These are phyloP conservation scores for Mycena olivaceomarginata DNA, from an alignment of 768 basidiomycete genomes.

Conservation along the genomic window DNA sequence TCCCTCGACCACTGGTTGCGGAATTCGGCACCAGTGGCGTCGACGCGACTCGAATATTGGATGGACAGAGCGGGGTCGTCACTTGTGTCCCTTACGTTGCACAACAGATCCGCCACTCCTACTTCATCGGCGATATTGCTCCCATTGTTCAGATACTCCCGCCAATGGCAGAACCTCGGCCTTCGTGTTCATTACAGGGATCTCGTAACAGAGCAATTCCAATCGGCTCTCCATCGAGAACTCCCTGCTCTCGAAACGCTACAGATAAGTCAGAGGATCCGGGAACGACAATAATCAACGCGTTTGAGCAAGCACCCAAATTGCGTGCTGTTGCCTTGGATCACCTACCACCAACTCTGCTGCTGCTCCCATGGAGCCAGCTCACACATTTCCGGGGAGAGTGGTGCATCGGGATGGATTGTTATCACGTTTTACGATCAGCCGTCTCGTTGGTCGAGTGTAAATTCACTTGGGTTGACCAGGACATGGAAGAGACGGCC, in stretches of 20 bases:
- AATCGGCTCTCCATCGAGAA: neutral
- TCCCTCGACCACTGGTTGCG: neutral
- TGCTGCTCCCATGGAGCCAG: slow-evolving; percentile 18
- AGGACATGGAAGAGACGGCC: neutral
- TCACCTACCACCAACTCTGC: neutral
- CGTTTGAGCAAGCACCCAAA: slow-evolving; percentile 14
- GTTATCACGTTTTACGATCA: neutral
- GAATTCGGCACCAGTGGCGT: neutral
- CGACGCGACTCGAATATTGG: neutral
- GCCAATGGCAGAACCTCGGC: slow-evolving; percentile 9
- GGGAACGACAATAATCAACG: neutral
- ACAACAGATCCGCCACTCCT: neutral
- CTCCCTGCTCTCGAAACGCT: slow-evolving; percentile 11
- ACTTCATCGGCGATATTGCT: neutral
- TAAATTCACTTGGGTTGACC: neutral
- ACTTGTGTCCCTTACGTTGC: slow-evolving; percentile 10
- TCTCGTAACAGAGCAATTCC: neutral
- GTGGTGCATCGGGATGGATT: neutral
- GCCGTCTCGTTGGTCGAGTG: slow-evolving; percentile 12
- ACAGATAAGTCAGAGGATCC: neutral
- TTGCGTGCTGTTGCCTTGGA: neutral
- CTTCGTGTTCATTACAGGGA: neutral
- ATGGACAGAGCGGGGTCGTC: neutral
- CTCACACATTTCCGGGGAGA: slow-evolving; percentile 12
- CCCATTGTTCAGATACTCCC: neutral